These are phyloP conservation scores for Pholiota adiposa DNA, from an alignment of 1,284 basidiomycete species.

Conservation along the genomic window DNA sequence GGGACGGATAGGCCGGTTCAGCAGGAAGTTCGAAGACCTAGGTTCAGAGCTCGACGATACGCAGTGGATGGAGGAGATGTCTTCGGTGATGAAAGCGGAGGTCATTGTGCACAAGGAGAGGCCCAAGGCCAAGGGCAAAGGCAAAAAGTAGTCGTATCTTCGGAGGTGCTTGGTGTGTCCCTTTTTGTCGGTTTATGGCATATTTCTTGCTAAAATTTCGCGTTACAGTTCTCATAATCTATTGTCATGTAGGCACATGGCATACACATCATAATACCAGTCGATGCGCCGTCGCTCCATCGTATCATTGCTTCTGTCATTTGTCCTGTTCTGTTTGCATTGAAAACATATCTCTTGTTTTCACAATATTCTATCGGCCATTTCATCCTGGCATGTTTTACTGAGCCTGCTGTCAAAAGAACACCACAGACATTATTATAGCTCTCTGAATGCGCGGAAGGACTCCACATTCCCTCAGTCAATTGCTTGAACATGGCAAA, in stretches of 20 bases:
- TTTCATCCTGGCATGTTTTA: not conserved
- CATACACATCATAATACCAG: not conserved
- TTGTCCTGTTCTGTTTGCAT: not conserved
- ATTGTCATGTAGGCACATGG: not conserved
- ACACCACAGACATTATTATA: no score
- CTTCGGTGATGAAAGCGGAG: slow-evolving; percentile 28
- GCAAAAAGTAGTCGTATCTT: slow-evolving; percentile 17
- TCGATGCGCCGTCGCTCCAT: not conserved
- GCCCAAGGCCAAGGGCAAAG: slow-evolving; percentile 17
- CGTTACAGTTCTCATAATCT: not conserved
- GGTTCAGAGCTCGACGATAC: slow-evolving; percentile 47
- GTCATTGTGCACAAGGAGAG: slow-evolving; percentile 21
- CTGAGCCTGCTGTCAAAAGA: no score
- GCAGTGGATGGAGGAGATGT: slow-evolving; percentile 49
- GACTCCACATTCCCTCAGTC: no score
- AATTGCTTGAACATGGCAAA: no score
- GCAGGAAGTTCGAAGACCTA: slow-evolving; percentile 70
- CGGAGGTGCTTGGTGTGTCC: slow-evolving; percentile 1
- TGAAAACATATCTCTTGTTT: not conserved
- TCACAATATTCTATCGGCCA: not conserved
- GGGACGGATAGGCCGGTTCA: slow-evolving; percentile 82
- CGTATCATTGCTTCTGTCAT: not conserved
- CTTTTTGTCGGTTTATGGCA: not conserved
- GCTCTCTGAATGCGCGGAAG: no score
- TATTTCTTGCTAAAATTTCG: not conserved